Evolutionary conservation across 345 rosid species (phyloP), one percentile per base, ranked within the genome.

Genomic region (Toxicodendron radicans): DNA sequence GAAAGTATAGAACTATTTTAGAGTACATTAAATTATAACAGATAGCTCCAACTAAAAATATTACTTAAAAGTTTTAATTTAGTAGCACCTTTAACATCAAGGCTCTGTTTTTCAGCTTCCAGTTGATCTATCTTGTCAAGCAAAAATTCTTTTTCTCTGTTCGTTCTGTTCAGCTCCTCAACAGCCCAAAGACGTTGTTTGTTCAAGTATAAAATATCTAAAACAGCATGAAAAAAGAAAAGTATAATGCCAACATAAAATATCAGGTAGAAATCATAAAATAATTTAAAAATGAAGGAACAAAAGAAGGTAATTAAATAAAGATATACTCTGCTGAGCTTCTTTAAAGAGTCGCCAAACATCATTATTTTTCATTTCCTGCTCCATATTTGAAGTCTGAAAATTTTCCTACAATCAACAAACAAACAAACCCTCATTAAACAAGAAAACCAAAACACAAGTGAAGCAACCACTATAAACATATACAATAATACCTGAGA

Each of bases 141-240:
- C 79, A 90, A 83, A 69, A 78, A 72, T 59, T 79, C 71, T 79
- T 82, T 90, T 80, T 90, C 95, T 66, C 66, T 74, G 68, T 84
- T 85, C 62, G 83, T 73, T 77, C 79, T 74, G 27, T 83, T 77
- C 62, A 89, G 84, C 77, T 90, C 92, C 82, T 89, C 88, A 48
- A 88, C 64, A 73, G 95, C 94, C 80, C 67, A 54, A 53, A 89
- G 52, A 4, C 97, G 87, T 64, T 87, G 95, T 73, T 85, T 90
- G 80, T 90, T 92, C 59, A 92, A 80, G 78, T 75, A 77, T 30
- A 92, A 57, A 57, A 92, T 90, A 80, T 92, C 97, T 92, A 71
- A 73, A 18, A 60, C 10, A 72, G 13, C 4, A 63, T 30, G 11
- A 14, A 20, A 71, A 14, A 58, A 43, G 13, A 64, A n/a, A 73